A percentile compares a stretch with the other conserved stretches of the same genome.
These are phyloP conservation scores for Lentinula novae-zelandiae DNA, from an alignment of 1,284 basidiomycete species.

Conservation along the genomic window DNA sequence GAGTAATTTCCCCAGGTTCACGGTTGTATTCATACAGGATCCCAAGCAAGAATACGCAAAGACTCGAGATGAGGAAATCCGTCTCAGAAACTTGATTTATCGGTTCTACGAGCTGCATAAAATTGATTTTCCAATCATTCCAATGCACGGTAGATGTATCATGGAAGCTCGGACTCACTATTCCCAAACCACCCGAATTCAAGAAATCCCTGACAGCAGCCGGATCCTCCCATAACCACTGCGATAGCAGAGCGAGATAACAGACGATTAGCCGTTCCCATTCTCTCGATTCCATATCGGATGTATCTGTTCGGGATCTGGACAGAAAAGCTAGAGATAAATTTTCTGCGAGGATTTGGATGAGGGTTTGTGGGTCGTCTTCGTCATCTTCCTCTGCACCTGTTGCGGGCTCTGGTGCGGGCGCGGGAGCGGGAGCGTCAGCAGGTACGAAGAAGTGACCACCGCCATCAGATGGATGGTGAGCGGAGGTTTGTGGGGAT, in stretches of 20 bases:
- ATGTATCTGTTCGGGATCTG: constrained; percentile 65
- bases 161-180: constrained; percentile 49
- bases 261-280: constrained; percentile 90
- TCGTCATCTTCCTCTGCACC: constrained; percentile 50
- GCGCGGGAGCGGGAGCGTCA: constrained; percentile 45
- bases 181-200: constrained; percentile 85
- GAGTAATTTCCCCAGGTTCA: constrained; percentile 87
- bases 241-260: constrained; percentile 79
- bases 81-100: constrained; percentile 87
- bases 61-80: constrained; percentile 85
- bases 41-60: constrained; percentile 91
- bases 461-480: constrained; percentile 32
- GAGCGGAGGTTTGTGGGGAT: constrained; percentile 23
- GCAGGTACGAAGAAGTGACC: constrained; percentile 68
- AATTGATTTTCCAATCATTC: constrained; percentile 17
- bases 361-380: constrained; percentile 62
- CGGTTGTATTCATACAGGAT: constrained; percentile 94
- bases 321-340: constrained; percentile 67
- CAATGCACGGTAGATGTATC: no score
- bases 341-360: constrained; percentile 73
- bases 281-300: constrained; percentile 64
- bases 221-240: constrained; percentile 98
- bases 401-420: constrained; percentile 25
- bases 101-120: constrained; percentile 80
- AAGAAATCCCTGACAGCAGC: constrained; percentile 86